These are phyloP conservation scores for Nothophytophthora sp. DNA, from an alignment of 352 stramenopile species.

Conservation along the genomic window DNA sequence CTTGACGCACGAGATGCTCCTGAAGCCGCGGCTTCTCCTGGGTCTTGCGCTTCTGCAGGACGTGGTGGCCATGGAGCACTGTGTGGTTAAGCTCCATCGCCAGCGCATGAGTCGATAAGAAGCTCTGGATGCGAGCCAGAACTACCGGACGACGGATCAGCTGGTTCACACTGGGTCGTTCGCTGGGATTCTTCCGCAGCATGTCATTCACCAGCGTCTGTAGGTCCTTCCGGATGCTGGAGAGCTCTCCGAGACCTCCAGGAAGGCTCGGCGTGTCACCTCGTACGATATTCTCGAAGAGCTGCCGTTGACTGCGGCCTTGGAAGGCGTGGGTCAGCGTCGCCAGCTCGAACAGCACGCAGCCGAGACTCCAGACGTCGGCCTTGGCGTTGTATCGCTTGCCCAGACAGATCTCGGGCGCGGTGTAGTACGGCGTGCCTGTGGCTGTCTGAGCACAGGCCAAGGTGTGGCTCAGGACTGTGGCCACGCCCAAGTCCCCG, in stretches of 20 bases:
- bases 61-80: slow-evolving; percentile 69
- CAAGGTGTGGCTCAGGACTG: slow-evolving; percentile 71
- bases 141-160: slow-evolving; percentile 61
- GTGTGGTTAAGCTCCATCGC: slow-evolving; percentile 69
- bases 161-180: slow-evolving; percentile 66
- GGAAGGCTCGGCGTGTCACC: slow-evolving; percentile 16
- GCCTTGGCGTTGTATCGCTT: slow-evolving; percentile 94
- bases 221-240: slow-evolving; percentile 22
- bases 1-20: slow-evolving; percentile 9
- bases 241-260: slow-evolving; percentile 10
- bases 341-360: slow-evolving; percentile 92
- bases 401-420: slow-evolving; percentile 93
- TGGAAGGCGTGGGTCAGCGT: slow-evolving; percentile 91
- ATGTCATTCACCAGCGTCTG: slow-evolving; percentile 48
- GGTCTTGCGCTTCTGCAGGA: slow-evolving; percentile 39
- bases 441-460: slow-evolving; percentile 75
- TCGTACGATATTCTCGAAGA: slow-evolving; percentile 75
- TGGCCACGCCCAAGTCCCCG: slow-evolving; percentile 81
- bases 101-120: slow-evolving; percentile 56
- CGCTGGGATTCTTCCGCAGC: slow-evolving; percentile 58
- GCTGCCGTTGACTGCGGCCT: slow-evolving; percentile 71
- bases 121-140: slow-evolving; percentile 59
- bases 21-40: slow-evolving; percentile 12
- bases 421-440: slow-evolving; percentile 92
- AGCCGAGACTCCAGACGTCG: slow-evolving; percentile 94